These are phyloP conservation scores for Fusarium torreyae DNA, from an alignment of 2,329 filamentous ascomycete species.

Conservation along the genomic window DNA sequence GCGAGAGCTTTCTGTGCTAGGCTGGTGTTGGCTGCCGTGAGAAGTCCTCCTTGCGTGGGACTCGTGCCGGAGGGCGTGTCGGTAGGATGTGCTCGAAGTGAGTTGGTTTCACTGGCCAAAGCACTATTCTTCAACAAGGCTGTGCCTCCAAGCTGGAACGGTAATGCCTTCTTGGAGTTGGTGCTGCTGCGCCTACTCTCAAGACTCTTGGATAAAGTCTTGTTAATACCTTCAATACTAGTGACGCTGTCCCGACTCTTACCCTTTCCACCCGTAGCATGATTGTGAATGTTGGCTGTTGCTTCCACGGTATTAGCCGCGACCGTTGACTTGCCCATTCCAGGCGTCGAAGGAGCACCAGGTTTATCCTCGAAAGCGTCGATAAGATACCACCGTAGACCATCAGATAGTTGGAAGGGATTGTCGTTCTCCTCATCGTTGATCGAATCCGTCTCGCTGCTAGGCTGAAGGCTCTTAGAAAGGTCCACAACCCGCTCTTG, in stretches of 20 bases:
- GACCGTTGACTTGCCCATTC: slow-evolving; percentile 91
- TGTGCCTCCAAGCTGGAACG: slow-evolving; percentile 64
- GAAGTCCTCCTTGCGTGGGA: slow-evolving; percentile 57
- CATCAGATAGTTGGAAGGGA: slow-evolving; percentile 95
- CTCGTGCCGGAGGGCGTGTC: slow-evolving; percentile 59
- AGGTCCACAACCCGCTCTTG: slow-evolving; percentile 95
- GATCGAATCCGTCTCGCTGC: slow-evolving; percentile 65
- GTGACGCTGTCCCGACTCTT: slow-evolving; percentile 63
- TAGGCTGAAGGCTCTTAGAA: slow-evolving; percentile 78
- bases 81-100: slow-evolving; percentile 65
- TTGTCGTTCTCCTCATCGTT: slow-evolving; percentile 89
- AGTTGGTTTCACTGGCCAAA: slow-evolving; percentile 72
- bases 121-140: slow-evolving; percentile 65
- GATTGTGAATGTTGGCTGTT: slow-evolving; percentile 77
- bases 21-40: slow-evolving; percentile 44
- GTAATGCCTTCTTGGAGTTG: slow-evolving; percentile 82
- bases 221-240: slow-evolving; percentile 80
- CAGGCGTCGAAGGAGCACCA: slow-evolving; percentile 91
- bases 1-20: slow-evolving; percentile 25
- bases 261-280: slow-evolving; percentile 62
- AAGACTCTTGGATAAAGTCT: slow-evolving; percentile 87
- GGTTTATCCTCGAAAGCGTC: slow-evolving; percentile 95
- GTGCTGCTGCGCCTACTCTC: slow-evolving; percentile 93
- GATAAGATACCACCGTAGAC: slow-evolving; percentile 94
- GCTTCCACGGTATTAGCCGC: slow-evolving; percentile 90